Base-by-base conservation (phyloP, 2,329 filamentous ascomycete genomes). In the Herpotrichia juniperi region DNA sequence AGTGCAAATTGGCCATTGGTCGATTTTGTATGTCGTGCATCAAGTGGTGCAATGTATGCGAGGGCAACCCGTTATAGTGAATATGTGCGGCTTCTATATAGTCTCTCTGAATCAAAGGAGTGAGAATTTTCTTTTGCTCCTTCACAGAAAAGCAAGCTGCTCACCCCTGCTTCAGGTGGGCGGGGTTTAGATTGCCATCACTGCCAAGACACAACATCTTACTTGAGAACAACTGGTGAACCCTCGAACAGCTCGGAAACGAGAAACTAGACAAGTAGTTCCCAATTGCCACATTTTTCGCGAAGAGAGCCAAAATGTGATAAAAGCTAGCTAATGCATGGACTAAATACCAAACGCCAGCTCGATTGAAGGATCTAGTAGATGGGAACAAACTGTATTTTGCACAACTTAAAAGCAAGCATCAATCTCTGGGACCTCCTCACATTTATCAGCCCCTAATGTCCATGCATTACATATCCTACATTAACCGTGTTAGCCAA, bases 321-420 rank as follows among this genome's bases (percentile, higher is more conserved):
- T 58, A 39, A 54, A 40, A 42, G n/a, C 25, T 51, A 40, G 52
- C 42, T n/a, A 54, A 59, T 28, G 30, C 37, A 30, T 62, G 53
- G 52, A 35, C 26, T 16, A 58, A 51, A 26, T 46, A 62, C 37
- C 54, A 57, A 42, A 62, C 35, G 28, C 16, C 21, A 21, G 22
- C 19, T 4, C 22, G 40, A 22, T 34, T 62, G 21, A 22, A 47
- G 22, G 42, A 56, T 32, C 45, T 61, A 10, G 46, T 59, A 22
- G 50, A 56, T 31, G 44, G 40, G 1, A 28, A 59, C 11, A 34
- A 57, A 39, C 30, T n/a, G n/a, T n/a, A 16, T 8, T 25, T 61
- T 12, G 48, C 40, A 17, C 34, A 49, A 14, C n/a, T n/a, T n/a
- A 44, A 47, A 8, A 46, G 48, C 28, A 22, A 28, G 12, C 26